Base-by-base conservation (phyloP, 768 basidiomycete species). In the Steccherinum ochraceum region DNA sequence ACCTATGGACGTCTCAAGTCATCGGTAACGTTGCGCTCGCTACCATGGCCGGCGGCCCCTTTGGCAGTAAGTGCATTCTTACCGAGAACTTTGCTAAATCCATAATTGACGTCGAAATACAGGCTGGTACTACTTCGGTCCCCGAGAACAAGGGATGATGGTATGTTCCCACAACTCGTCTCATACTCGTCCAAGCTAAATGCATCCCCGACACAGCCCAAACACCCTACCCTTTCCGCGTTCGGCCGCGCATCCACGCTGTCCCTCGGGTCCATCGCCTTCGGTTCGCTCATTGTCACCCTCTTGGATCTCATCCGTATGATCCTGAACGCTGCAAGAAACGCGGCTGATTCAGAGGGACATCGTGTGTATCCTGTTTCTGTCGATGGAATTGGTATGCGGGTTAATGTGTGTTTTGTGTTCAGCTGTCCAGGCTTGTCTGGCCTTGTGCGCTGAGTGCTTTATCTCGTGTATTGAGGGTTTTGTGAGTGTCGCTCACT, bases 1-100 rank as follows among this genome's bases (percentile, higher is more conserved):
- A 83, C 70, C 72, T 90, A 19, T 93, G 89, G 91, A 84, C 82
- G 16, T 88, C 85, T 0, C 86, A 89, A 67, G 87, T 90, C 40
- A 80, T 89, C 46, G 81, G 78, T 25, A 91, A 91, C 57, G 81
- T 92, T 39, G 76, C 86, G 0, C 73, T 92, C 20, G 80, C 86
- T 25, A 90, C 88, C 2, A 77, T 92, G 24, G 86, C 88, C 5
- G 89, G 89, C 27, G 89, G 91, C 23, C 79, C 83, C 3, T 88
- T 79, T 57, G 86, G 84, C 41, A 72, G 74, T 67, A 51, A 46
- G 69, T 57, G n/a, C 21, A n/a, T 48, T 5, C 20, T n/a, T 40
- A 18, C 12, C 18, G 5, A 10, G 10, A 40, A 7, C 35, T 30
- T 23, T 10, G 26, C 16, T 25, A 30, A 49, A 56, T 56, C 50